Evolutionary conservation across 2,329 filamentous ascomycete species (phyloP).

Genomic region (Zasmidium cellare): DNA sequence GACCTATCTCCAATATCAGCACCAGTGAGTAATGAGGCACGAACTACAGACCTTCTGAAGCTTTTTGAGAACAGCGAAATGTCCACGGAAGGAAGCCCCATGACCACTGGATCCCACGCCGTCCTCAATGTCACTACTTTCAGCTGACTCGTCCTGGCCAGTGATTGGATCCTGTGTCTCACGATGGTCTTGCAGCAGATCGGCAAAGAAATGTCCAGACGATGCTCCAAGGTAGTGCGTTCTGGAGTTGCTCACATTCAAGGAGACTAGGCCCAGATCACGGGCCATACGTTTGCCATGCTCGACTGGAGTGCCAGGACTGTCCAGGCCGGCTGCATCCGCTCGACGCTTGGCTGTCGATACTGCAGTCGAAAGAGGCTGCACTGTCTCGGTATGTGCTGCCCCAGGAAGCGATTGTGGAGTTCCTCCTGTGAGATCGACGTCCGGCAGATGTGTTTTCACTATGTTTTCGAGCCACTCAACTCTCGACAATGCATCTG

Average conservation of each 20-base stretch:
- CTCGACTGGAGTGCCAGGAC: background rate
- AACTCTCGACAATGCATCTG: conserved; percentile 4
- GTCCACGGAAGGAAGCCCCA: background rate
- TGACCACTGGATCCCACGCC: background rate
- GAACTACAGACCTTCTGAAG: background rate
- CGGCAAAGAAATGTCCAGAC: conserved; percentile 4
- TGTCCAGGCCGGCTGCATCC: background rate
- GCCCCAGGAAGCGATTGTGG: background rate
- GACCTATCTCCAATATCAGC: background rate
- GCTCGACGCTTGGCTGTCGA: background rate
- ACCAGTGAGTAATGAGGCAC: background rate
- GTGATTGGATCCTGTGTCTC: background rate
- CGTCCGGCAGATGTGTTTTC: background rate
- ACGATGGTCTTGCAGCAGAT: background rate
- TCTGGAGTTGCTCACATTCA: conserved; percentile 3
- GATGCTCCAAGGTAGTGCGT: conserved; percentile 4
- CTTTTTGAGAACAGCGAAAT: background rate
- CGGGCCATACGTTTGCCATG: conserved; percentile 3
- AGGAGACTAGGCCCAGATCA: conserved; percentile 6
- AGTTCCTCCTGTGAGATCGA: conserved; percentile 1
- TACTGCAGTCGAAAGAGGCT: background rate
- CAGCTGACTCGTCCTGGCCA: background rate
- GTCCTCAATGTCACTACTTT: background rate
- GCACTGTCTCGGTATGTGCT: background rate
- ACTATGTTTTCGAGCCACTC: conserved; percentile 5